Base-by-base conservation (phyloP, 768 basidiomycete genomes). In the Podaxis sp. region DNA sequence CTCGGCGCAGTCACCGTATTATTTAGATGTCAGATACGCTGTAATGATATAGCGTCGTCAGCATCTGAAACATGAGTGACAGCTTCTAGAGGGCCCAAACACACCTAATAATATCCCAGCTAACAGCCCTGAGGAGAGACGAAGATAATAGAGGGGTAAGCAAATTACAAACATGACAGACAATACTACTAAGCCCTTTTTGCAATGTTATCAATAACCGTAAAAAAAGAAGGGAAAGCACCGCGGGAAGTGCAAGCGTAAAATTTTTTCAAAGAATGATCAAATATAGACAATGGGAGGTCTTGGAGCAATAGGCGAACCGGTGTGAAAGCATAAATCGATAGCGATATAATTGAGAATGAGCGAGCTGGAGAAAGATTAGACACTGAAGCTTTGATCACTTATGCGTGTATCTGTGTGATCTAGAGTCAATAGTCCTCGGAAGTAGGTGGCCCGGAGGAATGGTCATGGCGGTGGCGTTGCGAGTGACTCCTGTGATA, bases 311-410 rank as follows among this genome's bases (percentile, higher is more conserved):
- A 25, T 29, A 15, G 49, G 46, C 22, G 46, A 55, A 49, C 29
- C 36, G 36, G 46, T 29, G 60, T 43, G 60, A 47, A 61, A 55
- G 59, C 58, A 59, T 59, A 59, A 51, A 24, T 38, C 49, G 51
- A 60, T 22, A 60, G 40, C 59, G 38, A 41, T n/a, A 17, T 27
- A 22, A 50, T 15, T 50, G 29, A 36, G 9, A 52, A 49, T 11
- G 37, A 29, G 36, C 4, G 19, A 59, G 47, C 38, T 37, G 38
- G 25, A 13, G 54, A 36, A 17, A 37, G 52, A 54, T 17, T 37
- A 38, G 29, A 55, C 19, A 55, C 13, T 17, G 33, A 55, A 33
- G 38, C 19, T 37, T 46, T 17, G 15, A 43, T 57, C 55, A 15
- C 17, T 37, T 41, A 11, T 38, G 38, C 41, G 40, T 41, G 41